A percentile compares a stretch with the other conserved stretches of the same genome.
phyloP scores from a whole-genome alignment of 495 filamentous ascomycete species.

The Diplogelasinospora grovesii region DNA sequence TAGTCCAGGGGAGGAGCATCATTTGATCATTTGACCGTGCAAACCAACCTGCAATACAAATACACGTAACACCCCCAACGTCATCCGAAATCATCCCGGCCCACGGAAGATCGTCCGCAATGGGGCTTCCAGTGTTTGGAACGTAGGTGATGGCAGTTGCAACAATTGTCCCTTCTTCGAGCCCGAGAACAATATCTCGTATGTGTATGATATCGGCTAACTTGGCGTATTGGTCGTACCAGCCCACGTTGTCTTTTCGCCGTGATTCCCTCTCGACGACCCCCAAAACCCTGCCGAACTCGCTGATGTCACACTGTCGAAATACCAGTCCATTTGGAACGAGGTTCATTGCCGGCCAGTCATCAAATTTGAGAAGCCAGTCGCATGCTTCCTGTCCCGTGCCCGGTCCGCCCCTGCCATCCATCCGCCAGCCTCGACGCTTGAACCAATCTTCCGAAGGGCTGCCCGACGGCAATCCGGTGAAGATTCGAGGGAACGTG shows the following conservation, averaged over 20 bases:
- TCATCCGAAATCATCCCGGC: constrained; percentile 45
- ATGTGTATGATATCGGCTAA: constrained; percentile 39
- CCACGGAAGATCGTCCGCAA: constrained; percentile 54
- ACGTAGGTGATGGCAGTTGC: constrained; percentile 52
- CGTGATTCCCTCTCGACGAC: constrained; percentile 43
- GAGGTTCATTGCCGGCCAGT: constrained; percentile 38
- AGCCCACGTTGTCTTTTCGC: constrained; percentile 39
- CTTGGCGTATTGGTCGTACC: constrained; percentile 50
- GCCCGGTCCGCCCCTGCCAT: constrained; percentile 31
- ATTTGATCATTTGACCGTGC: no score
- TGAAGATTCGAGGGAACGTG: constrained; percentile 55
- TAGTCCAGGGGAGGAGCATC: not conserved
- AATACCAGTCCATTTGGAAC: constrained; percentile 36
- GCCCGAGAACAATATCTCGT: constrained; percentile 43
- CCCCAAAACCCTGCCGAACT: constrained; percentile 48
- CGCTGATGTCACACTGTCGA: constrained; percentile 41
- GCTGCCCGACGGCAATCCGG: constrained; percentile 45
- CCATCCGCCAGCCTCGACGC: constrained; percentile 50
- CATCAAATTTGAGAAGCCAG: constrained; percentile 47
- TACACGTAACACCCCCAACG: constrained; percentile 54
- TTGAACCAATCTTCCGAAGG: constrained; percentile 50
- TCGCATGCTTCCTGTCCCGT: constrained; percentile 47
- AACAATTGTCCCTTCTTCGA: constrained; percentile 40
- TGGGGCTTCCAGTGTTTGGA: constrained; percentile 43
- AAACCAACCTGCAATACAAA: constrained; percentile 48